Percentiles rank a stretch among this genome's conserved stretches.
Conservation (phyloP, 148 eudicot species). For the Pharnaceum exiguum region DNA sequence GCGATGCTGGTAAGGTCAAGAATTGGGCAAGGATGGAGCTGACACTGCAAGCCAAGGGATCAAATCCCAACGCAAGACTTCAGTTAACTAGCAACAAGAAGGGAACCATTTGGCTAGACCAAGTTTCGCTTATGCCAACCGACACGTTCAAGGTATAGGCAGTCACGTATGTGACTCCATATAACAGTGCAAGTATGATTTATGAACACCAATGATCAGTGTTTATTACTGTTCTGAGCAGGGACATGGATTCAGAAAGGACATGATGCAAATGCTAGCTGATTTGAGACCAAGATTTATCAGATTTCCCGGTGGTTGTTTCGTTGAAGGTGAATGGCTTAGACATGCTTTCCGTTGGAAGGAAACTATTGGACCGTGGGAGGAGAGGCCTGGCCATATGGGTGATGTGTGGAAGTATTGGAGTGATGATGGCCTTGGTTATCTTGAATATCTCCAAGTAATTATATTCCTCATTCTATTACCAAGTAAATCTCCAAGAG, state of each 20-base stretch:
- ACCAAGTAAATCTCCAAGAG: background rate
- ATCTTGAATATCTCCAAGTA: constrained; percentile 48
- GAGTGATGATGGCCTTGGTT: constrained; percentile 62
- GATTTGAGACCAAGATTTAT: constrained; percentile 50
- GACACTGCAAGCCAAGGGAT: constrained; percentile 36
- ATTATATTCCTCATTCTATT: background rate
- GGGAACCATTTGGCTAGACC: constrained; percentile 62
- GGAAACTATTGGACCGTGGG: constrained; percentile 38
- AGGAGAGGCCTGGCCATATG: constrained; percentile 50
- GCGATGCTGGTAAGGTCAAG: constrained; percentile 27
- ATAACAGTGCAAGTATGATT: background rate
- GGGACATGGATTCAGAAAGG: constrained; percentile 63
- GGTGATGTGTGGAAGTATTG: constrained; percentile 60
- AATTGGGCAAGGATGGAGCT: constrained; percentile 51
- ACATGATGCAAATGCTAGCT: constrained; percentile 45
- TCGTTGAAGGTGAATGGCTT: constrained; percentile 37
- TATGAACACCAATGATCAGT: background rate
- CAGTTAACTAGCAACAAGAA: constrained; percentile 42
- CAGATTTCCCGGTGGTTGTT: constrained; percentile 64
- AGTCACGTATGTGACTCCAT: background rate
- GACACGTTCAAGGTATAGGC: constrained; percentile 46
- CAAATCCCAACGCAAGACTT: constrained; percentile 43
- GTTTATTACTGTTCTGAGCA: constrained; percentile 5
- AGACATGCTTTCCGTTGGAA: constrained; percentile 41
- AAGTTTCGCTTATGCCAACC: constrained; percentile 61